These are phyloP conservation scores for Heterobasidion irregulare DNA, from an alignment of 1,284 basidiomycete genomes.

Conservation along the genomic window DNA sequence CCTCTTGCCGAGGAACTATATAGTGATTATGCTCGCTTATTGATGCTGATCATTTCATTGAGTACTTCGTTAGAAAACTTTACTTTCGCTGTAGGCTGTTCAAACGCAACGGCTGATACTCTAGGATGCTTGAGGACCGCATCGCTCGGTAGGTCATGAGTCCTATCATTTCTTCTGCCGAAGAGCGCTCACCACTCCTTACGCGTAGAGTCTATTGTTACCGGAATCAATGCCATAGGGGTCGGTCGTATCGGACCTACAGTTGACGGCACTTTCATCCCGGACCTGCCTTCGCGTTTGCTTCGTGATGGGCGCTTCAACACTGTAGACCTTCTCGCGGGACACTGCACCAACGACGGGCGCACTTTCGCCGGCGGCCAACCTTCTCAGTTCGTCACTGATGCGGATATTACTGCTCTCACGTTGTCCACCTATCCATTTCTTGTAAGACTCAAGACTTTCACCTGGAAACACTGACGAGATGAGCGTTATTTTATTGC, in stretches of 20 bases:
- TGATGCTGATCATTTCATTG: background rate
- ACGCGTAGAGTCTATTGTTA: constrained; percentile 21
- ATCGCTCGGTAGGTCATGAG: constrained; percentile 15
- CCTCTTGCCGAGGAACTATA: constrained; percentile 24
- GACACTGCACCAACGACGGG: constrained; percentile 37
- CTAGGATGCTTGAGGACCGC: constrained; percentile 32
- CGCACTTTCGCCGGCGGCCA: constrained; percentile 30
- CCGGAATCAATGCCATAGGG: constrained; percentile 29
- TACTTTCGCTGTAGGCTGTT: constrained; percentile 25
- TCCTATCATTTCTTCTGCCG: too few relatives aligned
- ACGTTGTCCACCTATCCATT: constrained; percentile 30
- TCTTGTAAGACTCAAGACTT: constrained; percentile 20
- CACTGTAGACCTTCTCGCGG: constrained; percentile 31
- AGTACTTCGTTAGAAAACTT: constrained; percentile 20
- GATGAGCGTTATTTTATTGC: background rate
- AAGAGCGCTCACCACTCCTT: background rate
- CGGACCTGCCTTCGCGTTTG: constrained; percentile 32
- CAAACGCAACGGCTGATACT: constrained; percentile 13
- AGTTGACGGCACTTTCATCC: constrained; percentile 30
- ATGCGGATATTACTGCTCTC: constrained; percentile 28
- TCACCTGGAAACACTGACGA: background rate
- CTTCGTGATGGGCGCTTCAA: constrained; percentile 29
- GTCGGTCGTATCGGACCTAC: constrained; percentile 23
- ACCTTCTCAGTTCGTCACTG: constrained; percentile 29
- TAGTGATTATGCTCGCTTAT: constrained; percentile 16